phyloP scores from a whole-genome alignment of 352 stramenopile species.

The Globisporangium cederbergense region DNA sequence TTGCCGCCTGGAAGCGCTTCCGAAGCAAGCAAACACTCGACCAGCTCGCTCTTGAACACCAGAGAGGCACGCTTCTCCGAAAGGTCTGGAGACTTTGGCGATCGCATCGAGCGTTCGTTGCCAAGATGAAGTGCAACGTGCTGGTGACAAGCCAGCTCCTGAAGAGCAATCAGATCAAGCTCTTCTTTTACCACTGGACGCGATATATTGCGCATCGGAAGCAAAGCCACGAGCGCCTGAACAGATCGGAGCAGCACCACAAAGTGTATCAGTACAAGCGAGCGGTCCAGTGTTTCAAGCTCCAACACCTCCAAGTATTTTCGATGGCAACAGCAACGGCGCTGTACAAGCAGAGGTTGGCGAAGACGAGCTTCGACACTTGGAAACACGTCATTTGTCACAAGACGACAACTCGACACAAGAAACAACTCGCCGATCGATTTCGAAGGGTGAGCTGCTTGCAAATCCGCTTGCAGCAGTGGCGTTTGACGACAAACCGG shows the following conservation, averaged over 20 bases:
- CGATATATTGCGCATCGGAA: conserved; percentile 9
- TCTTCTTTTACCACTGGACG: conserved; percentile 30
- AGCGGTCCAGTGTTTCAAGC: conserved; percentile 1
- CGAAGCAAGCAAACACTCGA: conserved; percentile 17
- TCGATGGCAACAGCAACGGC: neutral
- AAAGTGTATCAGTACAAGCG: conserved; percentile 2
- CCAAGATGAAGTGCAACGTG: conserved; percentile 27
- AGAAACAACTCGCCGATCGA: neutral
- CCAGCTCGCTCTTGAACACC: conserved; percentile 17
- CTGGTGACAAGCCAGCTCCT: conserved; percentile 26
- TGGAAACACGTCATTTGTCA: neutral
- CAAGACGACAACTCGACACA: neutral
- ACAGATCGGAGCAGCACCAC: conserved; percentile 3
- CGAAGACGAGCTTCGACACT: neutral
- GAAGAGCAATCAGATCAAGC: conserved; percentile 22
- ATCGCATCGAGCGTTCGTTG: conserved; percentile 15
- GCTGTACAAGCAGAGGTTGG: neutral
- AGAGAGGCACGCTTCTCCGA: conserved; percentile 11
- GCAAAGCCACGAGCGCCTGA: neutral
- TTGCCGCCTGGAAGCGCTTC: conserved; percentile 13
- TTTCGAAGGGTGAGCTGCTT: neutral
- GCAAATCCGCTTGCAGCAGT: neutral
- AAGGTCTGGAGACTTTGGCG: conserved; percentile 26
- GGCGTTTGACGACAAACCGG: conserved; percentile 9
- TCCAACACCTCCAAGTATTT: neutral